Percentiles rank a stretch among this genome's conserved stretches.
Evolutionary conservation across 805 yeast genomes (phyloP).

Genomic region (Yamadazyma laniorum): DNA sequence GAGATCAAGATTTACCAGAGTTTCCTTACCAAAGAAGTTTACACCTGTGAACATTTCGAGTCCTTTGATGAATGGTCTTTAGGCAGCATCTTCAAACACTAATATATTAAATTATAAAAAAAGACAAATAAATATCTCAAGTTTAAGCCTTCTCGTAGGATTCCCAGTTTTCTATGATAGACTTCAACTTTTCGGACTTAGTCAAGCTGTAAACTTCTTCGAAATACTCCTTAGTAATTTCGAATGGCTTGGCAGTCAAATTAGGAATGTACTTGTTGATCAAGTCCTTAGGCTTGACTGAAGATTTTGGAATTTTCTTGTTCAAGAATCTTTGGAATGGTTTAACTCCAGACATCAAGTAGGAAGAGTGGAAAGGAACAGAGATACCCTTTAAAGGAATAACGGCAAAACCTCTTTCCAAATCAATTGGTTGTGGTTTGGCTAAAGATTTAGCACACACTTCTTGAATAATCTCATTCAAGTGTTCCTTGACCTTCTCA

Average conservation of each 20-base stretch:
- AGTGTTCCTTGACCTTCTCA: conserved; percentile 86
- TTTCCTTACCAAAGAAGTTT: conserved; percentile 84
- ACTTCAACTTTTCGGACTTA: conserved; percentile 84
- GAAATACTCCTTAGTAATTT: conserved; percentile 94
- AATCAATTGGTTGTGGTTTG: conserved; percentile 94
- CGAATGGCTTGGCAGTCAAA: conserved; percentile 96
- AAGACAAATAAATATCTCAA: conserved; percentile 1
- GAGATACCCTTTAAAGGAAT: conserved; percentile 98
- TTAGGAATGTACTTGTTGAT: conserved; percentile 97
- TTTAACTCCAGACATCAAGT: conserved; percentile 96
- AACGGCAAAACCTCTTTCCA: conserved; percentile 97
- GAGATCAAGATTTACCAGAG: conserved; percentile 79
- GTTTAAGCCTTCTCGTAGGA: conserved; percentile 56
- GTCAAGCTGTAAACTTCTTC: conserved; percentile 93
- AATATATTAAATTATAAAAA: conserved; percentile 4
- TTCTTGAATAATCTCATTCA: conserved; percentile 83
- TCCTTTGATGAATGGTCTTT: conserved; percentile 43
- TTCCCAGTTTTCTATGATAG: conserved; percentile 94
- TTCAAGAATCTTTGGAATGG: conserved; percentile 97
- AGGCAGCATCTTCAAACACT: not conserved
- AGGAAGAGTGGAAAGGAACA: conserved; percentile 99
- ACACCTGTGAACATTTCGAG: conserved; percentile 86
- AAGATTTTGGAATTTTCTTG: conserved; percentile 92
- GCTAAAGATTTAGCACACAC: conserved; percentile 76
- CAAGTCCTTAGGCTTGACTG: conserved; percentile 91